Base-by-base conservation (phyloP, 2,329 filamentous ascomycete genomes). In the Curvularia lunata region DNA sequence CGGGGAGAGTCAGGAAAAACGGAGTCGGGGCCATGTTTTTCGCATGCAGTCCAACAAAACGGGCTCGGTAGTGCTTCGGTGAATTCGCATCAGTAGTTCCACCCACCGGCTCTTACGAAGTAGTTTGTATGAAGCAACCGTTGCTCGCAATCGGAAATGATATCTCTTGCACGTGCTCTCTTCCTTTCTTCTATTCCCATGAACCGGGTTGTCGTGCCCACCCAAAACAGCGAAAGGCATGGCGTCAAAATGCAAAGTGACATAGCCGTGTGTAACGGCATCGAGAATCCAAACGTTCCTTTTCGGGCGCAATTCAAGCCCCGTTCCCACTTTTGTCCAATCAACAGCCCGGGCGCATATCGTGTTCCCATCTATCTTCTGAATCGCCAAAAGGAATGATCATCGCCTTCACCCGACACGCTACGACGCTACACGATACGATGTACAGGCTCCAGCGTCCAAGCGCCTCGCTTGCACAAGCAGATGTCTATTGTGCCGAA, bases 1-100 rank as follows among this genome's bases (percentile, higher is more conserved):
- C n/a, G n/a, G 65, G 12, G 59, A 32, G 2, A 59, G 63, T 5
- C 23, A 68, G 48, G 2, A 67, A 56, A 13, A 52, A 21, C 6
- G 64, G 58, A 13, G 41, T 43, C 37, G 27, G 48, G 7, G 54
- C 34, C 58, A 64, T 58, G 37, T 32, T 18, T 41, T 18, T 18
- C 13, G 34, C 34, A 37, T 18, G 19, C 19, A 9, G 3, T 3
- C 18, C 23, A 5, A 48, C 21, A 18, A 12, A 30, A 12, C 32
- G 21, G 21, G 21, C 27, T 48, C 32, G 46, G 30, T 37, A 25
- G 32, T 48, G 32, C 19, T 38, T 38, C 32, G 13, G 32, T 18
- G 21, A 23, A 18, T 37, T 18, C n/a, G 6, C 16, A 37, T 6
- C 3, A 37, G 16, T 18, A 37, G 18, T n/a, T 34, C 12, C 12